Percentiles rank a stretch among this genome's conserved stretches.
phyloP scores from a whole-genome alignment of 1,284 basidiomycete genomes.

The Phylloporus sp. region DNA sequence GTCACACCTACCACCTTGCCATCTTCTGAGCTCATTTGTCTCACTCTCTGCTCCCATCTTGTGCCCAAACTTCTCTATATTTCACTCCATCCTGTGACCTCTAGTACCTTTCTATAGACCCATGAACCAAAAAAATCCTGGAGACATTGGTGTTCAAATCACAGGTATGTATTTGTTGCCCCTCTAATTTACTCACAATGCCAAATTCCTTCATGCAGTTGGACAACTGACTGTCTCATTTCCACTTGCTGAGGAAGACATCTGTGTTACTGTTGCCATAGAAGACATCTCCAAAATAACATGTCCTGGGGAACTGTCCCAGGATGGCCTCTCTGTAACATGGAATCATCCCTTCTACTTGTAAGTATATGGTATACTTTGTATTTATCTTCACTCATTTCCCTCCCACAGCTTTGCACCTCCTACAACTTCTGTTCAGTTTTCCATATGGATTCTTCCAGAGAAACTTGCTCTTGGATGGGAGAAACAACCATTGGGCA shows the following conservation, averaged over 20 bases:
- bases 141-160: background rate
- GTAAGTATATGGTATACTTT: background rate
- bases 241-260: no score
- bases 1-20: no score
- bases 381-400: background rate
- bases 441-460: no score
- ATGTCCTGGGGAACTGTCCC: background rate
- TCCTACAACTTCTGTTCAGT: no score
- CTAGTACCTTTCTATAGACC: no score
- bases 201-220: background rate
- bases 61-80: background rate
- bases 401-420: background rate
- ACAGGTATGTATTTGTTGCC: background rate
- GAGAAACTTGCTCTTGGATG: no score
- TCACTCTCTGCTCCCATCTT: no score
- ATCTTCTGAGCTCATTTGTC: background rate
- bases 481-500: no score
- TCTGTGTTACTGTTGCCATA: background rate
- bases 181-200: no score
- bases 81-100: background rate
- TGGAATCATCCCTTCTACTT: background rate
- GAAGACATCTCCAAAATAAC: background rate
- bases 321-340: background rate
- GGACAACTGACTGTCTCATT: background rate
- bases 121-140: background rate